Percentiles rank a stretch among this genome's conserved stretches.
Conservation (phyloP, 805 yeast genomes). For the Tanozyma kutaoensis region DNA sequence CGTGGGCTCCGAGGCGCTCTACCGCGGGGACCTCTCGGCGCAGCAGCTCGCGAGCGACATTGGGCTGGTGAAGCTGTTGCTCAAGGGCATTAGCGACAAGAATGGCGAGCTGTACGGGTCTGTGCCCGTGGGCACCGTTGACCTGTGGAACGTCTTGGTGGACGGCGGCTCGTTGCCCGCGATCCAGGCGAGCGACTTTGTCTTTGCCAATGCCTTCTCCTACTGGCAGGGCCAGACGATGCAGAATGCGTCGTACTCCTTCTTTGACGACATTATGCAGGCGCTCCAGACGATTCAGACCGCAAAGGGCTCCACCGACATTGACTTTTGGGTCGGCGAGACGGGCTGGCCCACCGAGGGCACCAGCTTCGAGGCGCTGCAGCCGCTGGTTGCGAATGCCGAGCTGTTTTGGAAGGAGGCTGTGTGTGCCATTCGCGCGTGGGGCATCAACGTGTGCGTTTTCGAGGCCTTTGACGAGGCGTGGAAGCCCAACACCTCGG, state of each 20-base stretch:
- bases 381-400: constrained; percentile 67
- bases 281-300: constrained; percentile 84
- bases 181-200: constrained; percentile 69
- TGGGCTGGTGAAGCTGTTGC: constrained; percentile 41
- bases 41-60: constrained; percentile 58
- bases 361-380: constrained; percentile 49
- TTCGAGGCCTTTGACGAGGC: constrained; percentile 94
- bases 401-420: constrained; percentile 74
- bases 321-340: constrained; percentile 92
- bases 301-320: constrained; percentile 73
- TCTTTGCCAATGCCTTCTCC: constrained; percentile 91
- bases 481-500: constrained; percentile 91
- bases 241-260: constrained; percentile 75
- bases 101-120: constrained; percentile 65
- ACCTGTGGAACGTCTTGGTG: constrained; percentile 88
- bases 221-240: constrained; percentile 97
- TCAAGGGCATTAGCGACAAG: constrained; percentile 56
- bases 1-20: constrained; percentile 93
- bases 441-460: constrained; percentile 88
- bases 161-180: constrained; percentile 64
- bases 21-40: constrained; percentile 80
- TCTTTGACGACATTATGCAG: constrained; percentile 96
- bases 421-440: constrained; percentile 85
- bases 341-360: constrained; percentile 96
- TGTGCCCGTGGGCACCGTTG: constrained; percentile 83